These are phyloP conservation scores for Ceratopteris richardii DNA, from an alignment of 75 land plant species.

Conservation along the genomic window DNA sequence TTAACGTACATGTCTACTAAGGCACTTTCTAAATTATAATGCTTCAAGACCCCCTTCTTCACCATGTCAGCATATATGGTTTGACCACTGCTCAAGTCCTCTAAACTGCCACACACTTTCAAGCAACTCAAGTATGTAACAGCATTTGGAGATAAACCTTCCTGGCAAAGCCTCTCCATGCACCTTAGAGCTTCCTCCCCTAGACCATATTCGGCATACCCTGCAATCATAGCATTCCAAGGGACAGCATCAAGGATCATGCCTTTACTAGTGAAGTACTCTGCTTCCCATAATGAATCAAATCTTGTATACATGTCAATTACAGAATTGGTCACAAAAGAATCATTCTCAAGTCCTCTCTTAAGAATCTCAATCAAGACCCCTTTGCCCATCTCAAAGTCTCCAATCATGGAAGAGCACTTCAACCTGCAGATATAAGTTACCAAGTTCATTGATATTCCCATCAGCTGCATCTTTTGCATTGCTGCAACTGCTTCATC, in stretches of 20 bases:
- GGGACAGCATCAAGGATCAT: too few species aligned
- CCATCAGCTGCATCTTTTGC: too few species aligned
- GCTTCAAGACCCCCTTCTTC: conserved; percentile 13
- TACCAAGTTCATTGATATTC: too few species aligned
- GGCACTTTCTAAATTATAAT: conserved; percentile 39
- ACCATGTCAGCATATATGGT: conserved; percentile 39
- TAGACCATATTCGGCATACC: conserved; percentile 10
- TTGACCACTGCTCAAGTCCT: conserved; percentile 11
- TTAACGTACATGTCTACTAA: conserved; percentile 31
- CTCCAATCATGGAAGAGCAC: too few species aligned
- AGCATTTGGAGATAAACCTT: conserved; percentile 6
- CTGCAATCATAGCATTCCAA: conserved; percentile 19
- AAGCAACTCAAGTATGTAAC: conserved; percentile 8
- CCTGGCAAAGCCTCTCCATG: conserved; percentile 5
- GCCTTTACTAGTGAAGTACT: too few species aligned
- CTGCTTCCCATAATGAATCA: too few species aligned
- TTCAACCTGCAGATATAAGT: too few species aligned
- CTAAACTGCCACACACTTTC: conserved; percentile 9
- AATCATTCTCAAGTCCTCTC: not conserved
- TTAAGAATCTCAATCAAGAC: not conserved
- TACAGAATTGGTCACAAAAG: not conserved
- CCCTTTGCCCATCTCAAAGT: too few species aligned
- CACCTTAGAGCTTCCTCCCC: conserved; percentile 8
- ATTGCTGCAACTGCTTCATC: too few species aligned
- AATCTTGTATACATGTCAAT: not conserved